Percentiles rank a stretch among this genome's conserved stretches.
These are phyloP conservation scores for Furcasterigmium furcatum DNA, from an alignment of 2,329 filamentous ascomycete species.

Conservation along the genomic window DNA sequence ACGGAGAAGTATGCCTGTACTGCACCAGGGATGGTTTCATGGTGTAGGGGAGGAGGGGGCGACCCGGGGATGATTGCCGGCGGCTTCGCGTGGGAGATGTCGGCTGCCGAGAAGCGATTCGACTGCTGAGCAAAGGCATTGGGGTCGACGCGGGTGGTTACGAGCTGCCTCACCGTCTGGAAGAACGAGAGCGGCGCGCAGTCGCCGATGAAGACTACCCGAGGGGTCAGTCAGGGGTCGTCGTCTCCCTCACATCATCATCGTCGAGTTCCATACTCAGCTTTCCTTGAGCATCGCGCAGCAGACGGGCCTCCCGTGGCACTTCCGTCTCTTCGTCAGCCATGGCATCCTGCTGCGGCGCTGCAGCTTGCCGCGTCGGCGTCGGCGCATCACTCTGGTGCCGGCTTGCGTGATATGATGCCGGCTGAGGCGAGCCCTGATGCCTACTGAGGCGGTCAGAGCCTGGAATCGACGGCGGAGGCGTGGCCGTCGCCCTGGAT, in stretches of 20 bases:
- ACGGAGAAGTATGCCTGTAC: slow-evolving; percentile 18
- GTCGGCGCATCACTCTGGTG: slow-evolving; percentile 2
- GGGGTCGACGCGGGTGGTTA: slow-evolving; percentile 43
- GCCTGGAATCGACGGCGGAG: not conserved
- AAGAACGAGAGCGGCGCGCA: slow-evolving; percentile 55
- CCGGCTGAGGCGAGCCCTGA: slow-evolving; percentile 2
- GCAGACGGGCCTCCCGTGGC: slow-evolving; percentile 47
- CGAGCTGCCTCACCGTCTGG: slow-evolving; percentile 50
- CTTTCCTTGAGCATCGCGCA: slow-evolving; percentile 50
- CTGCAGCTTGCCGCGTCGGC: slow-evolving; percentile 1
- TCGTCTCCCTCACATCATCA: not conserved
- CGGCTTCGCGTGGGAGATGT: not conserved
- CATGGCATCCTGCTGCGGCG: slow-evolving; percentile 15
- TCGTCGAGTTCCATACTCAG: slow-evolving; percentile 21
- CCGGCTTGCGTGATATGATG: slow-evolving; percentile 1
- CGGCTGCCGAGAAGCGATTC: slow-evolving; percentile 37
- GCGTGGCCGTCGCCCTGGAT: not conserved
- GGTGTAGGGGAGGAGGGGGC: slow-evolving; percentile 17
- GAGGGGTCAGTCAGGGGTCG: not conserved
- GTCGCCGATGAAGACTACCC: slow-evolving; percentile 47
- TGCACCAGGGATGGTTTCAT: slow-evolving; percentile 9
- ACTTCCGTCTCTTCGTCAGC: slow-evolving; percentile 53
- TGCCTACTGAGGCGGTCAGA: not conserved
- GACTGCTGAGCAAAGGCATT: slow-evolving; percentile 49
- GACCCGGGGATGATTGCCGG: not conserved